phyloP scores from a whole-genome alignment of 2,329 filamentous ascomycete genomes.

The Colletotrichum lentis region DNA sequence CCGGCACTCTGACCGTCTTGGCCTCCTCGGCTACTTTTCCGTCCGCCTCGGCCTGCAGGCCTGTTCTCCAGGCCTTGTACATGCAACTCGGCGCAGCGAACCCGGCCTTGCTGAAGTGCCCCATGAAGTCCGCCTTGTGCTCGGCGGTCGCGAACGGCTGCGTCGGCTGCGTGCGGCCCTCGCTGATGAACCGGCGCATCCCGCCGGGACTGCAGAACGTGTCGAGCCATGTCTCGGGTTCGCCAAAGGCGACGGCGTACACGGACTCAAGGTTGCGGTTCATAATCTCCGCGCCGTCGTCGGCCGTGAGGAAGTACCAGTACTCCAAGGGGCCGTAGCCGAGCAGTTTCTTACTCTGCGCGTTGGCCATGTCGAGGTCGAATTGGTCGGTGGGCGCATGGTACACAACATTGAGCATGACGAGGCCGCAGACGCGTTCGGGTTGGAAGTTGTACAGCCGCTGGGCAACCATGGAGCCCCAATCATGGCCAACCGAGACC shows the following conservation, averaged over 20 bases:
- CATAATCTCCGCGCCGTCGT: constrained; percentile 51
- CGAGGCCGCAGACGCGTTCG: constrained; percentile 51
- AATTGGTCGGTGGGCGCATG: constrained; percentile 47
- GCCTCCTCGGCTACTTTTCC: constrained; percentile 34
- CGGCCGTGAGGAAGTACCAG: constrained; percentile 55
- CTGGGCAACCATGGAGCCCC: constrained; percentile 53
- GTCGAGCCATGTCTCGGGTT: constrained; percentile 44
- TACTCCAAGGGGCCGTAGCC: constrained; percentile 53
- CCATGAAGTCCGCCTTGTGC: constrained; percentile 42
- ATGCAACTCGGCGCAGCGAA: constrained; percentile 44
- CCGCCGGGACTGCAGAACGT: constrained; percentile 50
- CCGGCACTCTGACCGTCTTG: constrained; percentile 41
- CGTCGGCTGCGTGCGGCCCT: constrained; percentile 40
- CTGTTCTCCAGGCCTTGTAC: constrained; percentile 41
- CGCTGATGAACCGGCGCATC: constrained; percentile 44
- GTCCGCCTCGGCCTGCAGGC: constrained; percentile 41
- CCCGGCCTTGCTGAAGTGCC: constrained; percentile 41
- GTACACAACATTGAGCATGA: constrained; percentile 55
- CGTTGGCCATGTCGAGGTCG: constrained; percentile 49
- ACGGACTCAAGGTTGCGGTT: constrained; percentile 49
- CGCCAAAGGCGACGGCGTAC: constrained; percentile 48
- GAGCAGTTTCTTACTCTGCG: constrained; percentile 44
- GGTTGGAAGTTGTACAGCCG: constrained; percentile 54
- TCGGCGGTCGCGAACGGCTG: constrained; percentile 43
- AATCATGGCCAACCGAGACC: constrained; percentile 59